Conservation (phyloP, 306 rosid genomes). For the Cucurbita ficifolia region DNA sequence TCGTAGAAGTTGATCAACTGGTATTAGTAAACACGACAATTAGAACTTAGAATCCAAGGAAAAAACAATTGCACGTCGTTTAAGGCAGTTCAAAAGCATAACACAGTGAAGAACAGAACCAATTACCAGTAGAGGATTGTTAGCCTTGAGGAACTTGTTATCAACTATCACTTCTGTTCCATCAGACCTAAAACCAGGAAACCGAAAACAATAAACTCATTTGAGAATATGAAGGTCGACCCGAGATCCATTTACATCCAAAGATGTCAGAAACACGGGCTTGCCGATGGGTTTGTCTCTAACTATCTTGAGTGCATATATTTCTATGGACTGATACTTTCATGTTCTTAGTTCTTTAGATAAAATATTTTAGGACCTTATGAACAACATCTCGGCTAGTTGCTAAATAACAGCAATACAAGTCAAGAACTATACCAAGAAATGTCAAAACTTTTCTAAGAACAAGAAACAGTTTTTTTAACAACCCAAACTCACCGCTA, state of each 20-base stretch:
- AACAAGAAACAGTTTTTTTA: no score
- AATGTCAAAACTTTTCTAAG: not conserved
- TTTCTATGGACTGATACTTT: not conserved
- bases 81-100: not conserved
- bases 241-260: not conserved
- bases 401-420: not conserved
- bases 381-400: not conserved
- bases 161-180: constrained; percentile 77
- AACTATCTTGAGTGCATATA: not conserved
- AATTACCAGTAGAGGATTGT: constrained; percentile 70
- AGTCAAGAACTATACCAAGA: not conserved
- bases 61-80: not conserved
- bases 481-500: no score
- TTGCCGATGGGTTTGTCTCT: not conserved
- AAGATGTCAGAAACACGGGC: not conserved
- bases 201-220: not conserved
- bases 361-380: no score
- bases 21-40: not conserved
- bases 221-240: not conserved
- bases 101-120: not conserved
- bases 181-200: constrained; percentile 41
- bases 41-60: not conserved
- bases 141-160: constrained; percentile 72
- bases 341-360: not conserved
- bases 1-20: constrained; percentile 82